Conservation (phyloP, 495 filamentous ascomycete genomes). For the Podospora bellae-mahoneyi region DNA sequence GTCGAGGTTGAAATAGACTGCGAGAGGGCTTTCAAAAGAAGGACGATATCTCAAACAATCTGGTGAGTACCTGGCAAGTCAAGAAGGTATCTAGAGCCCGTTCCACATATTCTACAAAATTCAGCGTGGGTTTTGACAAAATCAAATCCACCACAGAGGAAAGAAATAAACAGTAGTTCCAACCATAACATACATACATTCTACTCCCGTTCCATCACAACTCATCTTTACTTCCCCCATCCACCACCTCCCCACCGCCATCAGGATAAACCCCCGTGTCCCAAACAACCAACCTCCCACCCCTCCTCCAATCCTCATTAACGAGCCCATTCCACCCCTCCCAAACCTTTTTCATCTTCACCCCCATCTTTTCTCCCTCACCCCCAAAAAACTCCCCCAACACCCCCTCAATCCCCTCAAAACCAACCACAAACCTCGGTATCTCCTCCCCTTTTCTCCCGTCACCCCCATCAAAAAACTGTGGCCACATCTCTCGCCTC, state of each 20-base stretch:
- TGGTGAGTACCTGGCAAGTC: too few species aligned
- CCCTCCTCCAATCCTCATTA: conserved; percentile 83
- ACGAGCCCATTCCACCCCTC: conserved; percentile 74
- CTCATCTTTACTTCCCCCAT: not conserved
- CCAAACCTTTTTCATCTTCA: conserved; percentile 59
- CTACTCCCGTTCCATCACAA: conserved; percentile 1
- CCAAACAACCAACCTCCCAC: conserved; percentile 84
- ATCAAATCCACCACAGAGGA: too few species aligned
- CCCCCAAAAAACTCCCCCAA: conserved; percentile 43
- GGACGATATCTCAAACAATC: too few species aligned
- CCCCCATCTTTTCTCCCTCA: conserved; percentile 34
- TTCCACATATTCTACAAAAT: too few species aligned
- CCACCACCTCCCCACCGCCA: too few species aligned
- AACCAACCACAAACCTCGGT: conserved; percentile 56
- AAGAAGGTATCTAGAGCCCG: too few species aligned
- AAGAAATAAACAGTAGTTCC: too few species aligned
- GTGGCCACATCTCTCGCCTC: conserved; percentile 38
- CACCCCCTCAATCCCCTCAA: conserved; percentile 48
- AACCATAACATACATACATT: not conserved
- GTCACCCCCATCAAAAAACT: conserved; percentile 5
- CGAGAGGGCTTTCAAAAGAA: too few species aligned
- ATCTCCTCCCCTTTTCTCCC: conserved; percentile 41
- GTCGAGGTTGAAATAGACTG: too few species aligned
- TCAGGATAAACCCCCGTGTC: conserved; percentile 40
- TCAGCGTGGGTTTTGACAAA: too few species aligned